Evolutionary conservation across 2,329 filamentous ascomycete genomes (phyloP).

Genomic region (Pezicula radicicola): DNA sequence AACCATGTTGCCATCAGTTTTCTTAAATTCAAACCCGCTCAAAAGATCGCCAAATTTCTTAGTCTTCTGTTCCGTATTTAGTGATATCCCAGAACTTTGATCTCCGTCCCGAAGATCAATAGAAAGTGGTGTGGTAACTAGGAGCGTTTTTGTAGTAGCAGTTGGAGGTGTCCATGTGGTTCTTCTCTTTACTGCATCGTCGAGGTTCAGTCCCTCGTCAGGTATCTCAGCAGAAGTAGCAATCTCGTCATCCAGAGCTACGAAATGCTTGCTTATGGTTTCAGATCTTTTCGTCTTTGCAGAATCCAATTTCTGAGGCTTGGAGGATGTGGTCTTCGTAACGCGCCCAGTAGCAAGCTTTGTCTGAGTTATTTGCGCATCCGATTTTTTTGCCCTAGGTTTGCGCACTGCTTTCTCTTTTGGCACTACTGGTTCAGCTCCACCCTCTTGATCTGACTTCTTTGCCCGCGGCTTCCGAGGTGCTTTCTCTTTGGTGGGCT

Average conservation of each 20-base stretch:
- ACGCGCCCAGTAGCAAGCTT: constrained; percentile 30
- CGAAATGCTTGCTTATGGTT: constrained; percentile 33
- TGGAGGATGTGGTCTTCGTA: constrained; percentile 27
- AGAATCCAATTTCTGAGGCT: constrained; percentile 4
- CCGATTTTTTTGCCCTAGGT: constrained; percentile 24
- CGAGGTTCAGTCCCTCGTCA: constrained; percentile 15
- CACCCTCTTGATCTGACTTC: not conserved
- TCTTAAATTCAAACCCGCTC: constrained; percentile 36
- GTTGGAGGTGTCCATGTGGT: constrained; percentile 67
- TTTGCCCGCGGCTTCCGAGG: not conserved
- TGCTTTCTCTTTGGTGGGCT: not conserved
- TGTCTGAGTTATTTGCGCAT: constrained; percentile 21
- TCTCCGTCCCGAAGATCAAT: not conserved
- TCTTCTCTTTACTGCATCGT: constrained; percentile 50
- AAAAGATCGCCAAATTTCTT: constrained; percentile 33
- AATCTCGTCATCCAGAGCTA: too few relatives aligned
- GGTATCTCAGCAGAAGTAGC: constrained; percentile 2
- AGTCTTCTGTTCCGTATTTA: constrained; percentile 11
- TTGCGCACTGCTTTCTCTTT: constrained; percentile 21
- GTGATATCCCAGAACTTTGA: not conserved
- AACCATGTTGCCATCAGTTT: constrained; percentile 9
- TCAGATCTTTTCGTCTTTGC: constrained; percentile 17
- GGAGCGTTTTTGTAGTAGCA: constrained; percentile 28
- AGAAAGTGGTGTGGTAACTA: not conserved
- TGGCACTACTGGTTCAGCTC: constrained; percentile 3